Conservation (phyloP, 805 yeast genomes). For the Pichia thaimueangensis region DNA sequence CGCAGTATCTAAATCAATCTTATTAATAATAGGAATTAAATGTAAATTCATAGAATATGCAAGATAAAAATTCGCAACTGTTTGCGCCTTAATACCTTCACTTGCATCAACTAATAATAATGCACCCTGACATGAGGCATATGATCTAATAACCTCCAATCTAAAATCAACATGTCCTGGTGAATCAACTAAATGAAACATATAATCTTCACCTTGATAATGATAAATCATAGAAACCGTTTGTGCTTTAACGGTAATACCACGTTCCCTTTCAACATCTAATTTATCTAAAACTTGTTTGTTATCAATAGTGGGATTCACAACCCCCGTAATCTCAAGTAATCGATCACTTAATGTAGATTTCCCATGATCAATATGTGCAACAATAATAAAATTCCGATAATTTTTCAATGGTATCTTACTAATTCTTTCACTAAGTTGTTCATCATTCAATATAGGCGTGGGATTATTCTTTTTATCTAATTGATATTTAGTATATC, state of each 20-base stretch:
- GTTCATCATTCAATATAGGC: constrained; percentile 14
- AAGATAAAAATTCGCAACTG: constrained; percentile 92
- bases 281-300: constrained; percentile 84
- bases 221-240: constrained; percentile 90
- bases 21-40: constrained; percentile 84
- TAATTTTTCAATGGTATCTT: constrained; percentile 76
- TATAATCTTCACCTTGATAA: constrained; percentile 61
- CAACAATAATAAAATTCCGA: constrained; percentile 89
- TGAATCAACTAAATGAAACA: constrained; percentile 88
- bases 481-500: constrained; percentile 23
- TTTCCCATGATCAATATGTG: constrained; percentile 85
- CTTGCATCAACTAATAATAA: constrained; percentile 85
- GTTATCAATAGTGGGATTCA: constrained; percentile 59
- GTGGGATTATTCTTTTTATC: constrained; percentile 28
- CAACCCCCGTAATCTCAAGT: constrained; percentile 83
- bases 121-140: constrained; percentile 96
- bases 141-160: constrained; percentile 87
- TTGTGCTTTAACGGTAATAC: constrained; percentile 95
- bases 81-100: constrained; percentile 96
- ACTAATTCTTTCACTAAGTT: constrained; percentile 45
- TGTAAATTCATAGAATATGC: constrained; percentile 82
- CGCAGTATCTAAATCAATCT: constrained; percentile 84
- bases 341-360: constrained; percentile 86
- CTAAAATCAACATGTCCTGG: constrained; percentile 98
- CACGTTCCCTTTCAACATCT: constrained; percentile 94